Evolutionary conservation across 2,329 filamentous ascomycete genomes (phyloP).

Genomic region (Dothideomycetes sp.): DNA sequence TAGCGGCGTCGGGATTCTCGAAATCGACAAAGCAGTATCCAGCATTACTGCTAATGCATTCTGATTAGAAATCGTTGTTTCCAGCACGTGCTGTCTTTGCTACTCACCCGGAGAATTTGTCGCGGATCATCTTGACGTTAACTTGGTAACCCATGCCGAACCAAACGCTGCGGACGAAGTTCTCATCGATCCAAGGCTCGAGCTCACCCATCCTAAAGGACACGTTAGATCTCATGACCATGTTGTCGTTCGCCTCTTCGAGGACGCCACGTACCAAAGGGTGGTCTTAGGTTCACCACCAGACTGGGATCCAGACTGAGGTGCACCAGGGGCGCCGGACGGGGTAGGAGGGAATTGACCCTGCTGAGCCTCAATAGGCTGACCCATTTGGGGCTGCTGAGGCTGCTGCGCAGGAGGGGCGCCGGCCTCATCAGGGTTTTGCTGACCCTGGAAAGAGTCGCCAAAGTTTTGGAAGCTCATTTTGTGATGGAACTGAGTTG

Average conservation of each 20-base stretch:
- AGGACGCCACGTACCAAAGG: slow-evolving; percentile 36
- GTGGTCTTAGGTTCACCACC: slow-evolving; percentile 43
- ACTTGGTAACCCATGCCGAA: slow-evolving; percentile 88
- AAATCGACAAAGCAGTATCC: slow-evolving; percentile 99
- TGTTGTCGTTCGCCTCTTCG: not conserved
- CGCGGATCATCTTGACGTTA: slow-evolving; percentile 98
- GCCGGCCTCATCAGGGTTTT: slow-evolving; percentile 42
- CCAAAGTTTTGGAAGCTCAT: slow-evolving; percentile 60
- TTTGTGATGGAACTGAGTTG: slow-evolving; percentile 25
- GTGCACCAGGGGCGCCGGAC: slow-evolving; percentile 39
- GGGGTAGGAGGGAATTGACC: slow-evolving; percentile 34
- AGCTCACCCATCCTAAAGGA: slow-evolving; percentile 88
- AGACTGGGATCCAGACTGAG: slow-evolving; percentile 29
- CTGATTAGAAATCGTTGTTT: slow-evolving; percentile 10
- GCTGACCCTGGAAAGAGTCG: slow-evolving; percentile 54
- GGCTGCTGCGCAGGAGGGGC: slow-evolving; percentile 43
- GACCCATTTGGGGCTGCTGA: slow-evolving; percentile 46
- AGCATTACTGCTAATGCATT: slow-evolving; percentile 61
- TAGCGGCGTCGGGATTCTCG: slow-evolving; percentile 67
- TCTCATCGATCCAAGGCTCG: slow-evolving; percentile 98
- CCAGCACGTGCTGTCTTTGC: not conserved
- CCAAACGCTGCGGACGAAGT: slow-evolving; percentile 93
- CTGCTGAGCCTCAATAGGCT: slow-evolving; percentile 44
- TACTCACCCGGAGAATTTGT: slow-evolving; percentile 92
- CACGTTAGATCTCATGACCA: slow-evolving; percentile 21